Evolutionary conservation across 768 basidiomycete genomes (phyloP).

Genomic region (Trametes punicea): DNA sequence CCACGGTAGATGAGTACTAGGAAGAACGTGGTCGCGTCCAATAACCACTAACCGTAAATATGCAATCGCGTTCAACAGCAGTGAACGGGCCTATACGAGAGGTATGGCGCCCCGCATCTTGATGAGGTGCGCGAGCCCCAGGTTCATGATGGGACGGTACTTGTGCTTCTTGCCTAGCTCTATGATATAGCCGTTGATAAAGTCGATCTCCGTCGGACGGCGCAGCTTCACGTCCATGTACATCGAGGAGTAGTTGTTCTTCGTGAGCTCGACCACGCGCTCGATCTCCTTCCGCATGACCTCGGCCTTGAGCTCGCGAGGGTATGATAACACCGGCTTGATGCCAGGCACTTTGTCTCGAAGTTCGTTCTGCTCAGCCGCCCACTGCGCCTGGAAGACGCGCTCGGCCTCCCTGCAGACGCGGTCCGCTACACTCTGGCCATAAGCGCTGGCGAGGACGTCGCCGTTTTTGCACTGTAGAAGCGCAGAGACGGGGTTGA

Average conservation of each 20-base stretch:
- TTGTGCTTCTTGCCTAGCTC: conserved; percentile 54
- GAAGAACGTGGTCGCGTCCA: too few species aligned
- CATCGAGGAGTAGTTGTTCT: conserved; percentile 77
- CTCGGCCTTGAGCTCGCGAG: conserved; percentile 42
- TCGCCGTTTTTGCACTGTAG: conserved; percentile 79
- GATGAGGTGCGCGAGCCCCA: conserved; percentile 54
- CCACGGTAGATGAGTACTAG: too few species aligned
- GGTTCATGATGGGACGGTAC: conserved; percentile 56
- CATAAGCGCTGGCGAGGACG: conserved; percentile 46
- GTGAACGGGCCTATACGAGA: conserved; percentile 20
- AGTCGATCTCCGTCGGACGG: conserved; percentile 71
- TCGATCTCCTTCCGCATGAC: conserved; percentile 55
- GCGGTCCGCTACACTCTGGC: conserved; percentile 42
- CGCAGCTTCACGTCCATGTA: conserved; percentile 61
- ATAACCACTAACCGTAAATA: not conserved
- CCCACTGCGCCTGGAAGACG: conserved; percentile 55
- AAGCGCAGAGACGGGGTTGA: conserved; percentile 86
- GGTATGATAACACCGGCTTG: conserved; percentile 43
- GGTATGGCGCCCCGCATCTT: conserved; percentile 57
- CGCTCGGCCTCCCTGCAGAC: conserved; percentile 72
- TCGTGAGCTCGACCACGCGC: conserved; percentile 55
- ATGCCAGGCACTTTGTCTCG: conserved; percentile 21
- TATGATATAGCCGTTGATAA: conserved; percentile 78
- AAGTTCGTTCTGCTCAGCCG: conserved; percentile 23
- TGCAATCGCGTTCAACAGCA: not conserved